Base-by-base conservation (phyloP, 192 early-diverging fungal species). In the Coemansia sp. region DNA sequence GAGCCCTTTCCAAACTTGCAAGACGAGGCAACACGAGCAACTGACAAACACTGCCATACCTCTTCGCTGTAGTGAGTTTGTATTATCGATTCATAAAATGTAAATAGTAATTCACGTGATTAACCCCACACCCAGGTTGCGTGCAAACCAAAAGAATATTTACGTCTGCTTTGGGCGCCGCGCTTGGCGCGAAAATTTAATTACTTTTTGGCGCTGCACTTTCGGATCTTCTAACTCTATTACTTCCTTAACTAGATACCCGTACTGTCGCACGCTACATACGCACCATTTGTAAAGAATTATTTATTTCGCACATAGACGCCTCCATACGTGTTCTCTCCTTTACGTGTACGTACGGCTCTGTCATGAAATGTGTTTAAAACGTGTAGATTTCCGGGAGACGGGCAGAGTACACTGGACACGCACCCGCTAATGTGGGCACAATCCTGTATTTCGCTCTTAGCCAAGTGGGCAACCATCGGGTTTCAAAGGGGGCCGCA, bases 71-170 rank as follows among this genome's bases (percentile, higher is more conserved):
- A n/a, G n/a, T n/a, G n/a, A n/a, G n/a, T 45, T 19, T 45, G 20
- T 15, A 45, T 22, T 45, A n/a, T n/a, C n/a, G n/a, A n/a, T n/a
- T n/a, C n/a, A n/a, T n/a, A n/a, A 34, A 59, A n/a, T 20, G 34
- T 31, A 29, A 27, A 54, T 30, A 54, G 5, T n/a, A n/a, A 54
- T 17, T 23, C 63, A 65, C 55, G 63, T 65, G 63, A 65, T 65
- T 37, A 33, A 30, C 36, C 63, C 63, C 63, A 65, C 63, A 65
- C 55, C n/a, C 47, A 30, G 15, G 6, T 27, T 28, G 13, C 6
- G 22, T 11, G 25, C 27, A 42, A 55, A 22, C 10, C 29, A 37
- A 25, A 52, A n/a, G 22, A 50, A 62, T 29, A 62, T 62, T 37
- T 40, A 40, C 45, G 45, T 5, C 22, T 23, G 11, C 9, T 22